Evolutionary conservation across 805 yeast species (phyloP).

Genomic region (Metschnikowia koreensis): DNA sequence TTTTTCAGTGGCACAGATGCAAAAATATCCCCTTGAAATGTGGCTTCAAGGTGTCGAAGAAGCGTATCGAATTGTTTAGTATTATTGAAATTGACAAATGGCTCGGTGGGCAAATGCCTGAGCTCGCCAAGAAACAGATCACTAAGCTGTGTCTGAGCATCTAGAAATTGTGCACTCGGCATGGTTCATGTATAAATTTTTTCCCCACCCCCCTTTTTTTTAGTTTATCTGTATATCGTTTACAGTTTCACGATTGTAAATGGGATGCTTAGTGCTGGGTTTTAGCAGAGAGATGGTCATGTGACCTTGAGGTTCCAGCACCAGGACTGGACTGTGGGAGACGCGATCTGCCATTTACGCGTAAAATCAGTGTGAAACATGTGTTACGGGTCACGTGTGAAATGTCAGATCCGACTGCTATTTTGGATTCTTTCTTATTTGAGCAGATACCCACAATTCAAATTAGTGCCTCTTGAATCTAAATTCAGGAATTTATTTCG

Average conservation of each 20-base stretch:
- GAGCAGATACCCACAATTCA: too few relatives aligned
- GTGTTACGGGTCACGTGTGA: not conserved
- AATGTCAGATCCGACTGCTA: too few relatives aligned
- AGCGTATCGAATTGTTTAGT: conserved; percentile 29
- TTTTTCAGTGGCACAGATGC: conserved; percentile 25
- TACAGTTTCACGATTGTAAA: too few relatives aligned
- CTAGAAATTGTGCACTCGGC: conserved; percentile 3
- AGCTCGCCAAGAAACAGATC: conserved; percentile 26
- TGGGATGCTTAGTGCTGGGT: not conserved
- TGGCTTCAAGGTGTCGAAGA: conserved; percentile 25
- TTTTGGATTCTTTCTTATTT: too few relatives aligned
- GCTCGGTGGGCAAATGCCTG: conserved; percentile 7
- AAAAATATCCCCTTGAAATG: conserved; percentile 12
- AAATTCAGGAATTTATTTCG: too few relatives aligned
- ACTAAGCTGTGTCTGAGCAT: conserved; percentile 19
- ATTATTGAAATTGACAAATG: conserved; percentile 25
- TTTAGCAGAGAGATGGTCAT: not conserved
- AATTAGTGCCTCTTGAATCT: too few relatives aligned
- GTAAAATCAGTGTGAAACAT: not conserved
- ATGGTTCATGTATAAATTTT: not conserved
- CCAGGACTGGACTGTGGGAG: not conserved
- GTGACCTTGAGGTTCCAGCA: not conserved
- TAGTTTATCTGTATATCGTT: too few relatives aligned
- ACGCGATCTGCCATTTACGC: not conserved
- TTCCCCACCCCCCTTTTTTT: too few relatives aligned